Conservation (phyloP, 228 moss, liverwort and hornwort species). For the Sphagnum fallax region DNA sequence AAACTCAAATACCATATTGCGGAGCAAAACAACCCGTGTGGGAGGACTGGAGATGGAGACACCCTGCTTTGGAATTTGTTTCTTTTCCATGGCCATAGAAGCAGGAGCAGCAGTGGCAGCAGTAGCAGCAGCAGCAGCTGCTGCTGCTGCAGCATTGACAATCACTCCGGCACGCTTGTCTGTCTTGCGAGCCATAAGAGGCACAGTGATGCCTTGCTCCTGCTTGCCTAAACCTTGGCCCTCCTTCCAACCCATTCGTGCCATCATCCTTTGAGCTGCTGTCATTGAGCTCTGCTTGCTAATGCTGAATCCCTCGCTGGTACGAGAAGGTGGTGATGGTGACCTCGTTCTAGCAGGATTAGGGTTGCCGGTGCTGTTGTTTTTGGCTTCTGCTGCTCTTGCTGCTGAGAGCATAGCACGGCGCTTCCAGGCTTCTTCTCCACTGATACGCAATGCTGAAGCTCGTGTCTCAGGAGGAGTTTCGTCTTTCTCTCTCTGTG, state of each 20-base stretch:
- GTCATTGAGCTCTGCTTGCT: constrained; percentile 48
- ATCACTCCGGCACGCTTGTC: constrained; percentile 59
- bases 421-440: constrained; percentile 60
- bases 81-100: constrained; percentile 22
- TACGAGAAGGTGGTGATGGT: constrained; percentile 38
- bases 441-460: constrained; percentile 45
- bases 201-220: constrained; percentile 54
- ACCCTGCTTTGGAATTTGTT: constrained; percentile 21
- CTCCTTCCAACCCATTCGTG: constrained; percentile 61
- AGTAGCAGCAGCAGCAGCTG: constrained; percentile 3
- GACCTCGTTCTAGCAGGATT: constrained; percentile 36
- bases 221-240: constrained; percentile 57
- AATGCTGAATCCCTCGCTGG: constrained; percentile 47
- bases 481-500: constrained; percentile 21
- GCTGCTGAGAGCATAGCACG: constrained; percentile 47
- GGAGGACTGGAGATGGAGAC: constrained; percentile 42
- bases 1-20: constrained; percentile 33
- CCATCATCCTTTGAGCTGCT: constrained; percentile 64
- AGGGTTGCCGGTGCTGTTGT: background rate
- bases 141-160: constrained; percentile 45
- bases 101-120: constrained; percentile 27
- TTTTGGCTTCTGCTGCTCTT: constrained; percentile 16
- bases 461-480: constrained; percentile 21
- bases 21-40: constrained; percentile 49
- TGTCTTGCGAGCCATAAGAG: constrained; percentile 62